Base-by-base conservation (phyloP, 306 rosid species). In the Rosa rugosa region DNA sequence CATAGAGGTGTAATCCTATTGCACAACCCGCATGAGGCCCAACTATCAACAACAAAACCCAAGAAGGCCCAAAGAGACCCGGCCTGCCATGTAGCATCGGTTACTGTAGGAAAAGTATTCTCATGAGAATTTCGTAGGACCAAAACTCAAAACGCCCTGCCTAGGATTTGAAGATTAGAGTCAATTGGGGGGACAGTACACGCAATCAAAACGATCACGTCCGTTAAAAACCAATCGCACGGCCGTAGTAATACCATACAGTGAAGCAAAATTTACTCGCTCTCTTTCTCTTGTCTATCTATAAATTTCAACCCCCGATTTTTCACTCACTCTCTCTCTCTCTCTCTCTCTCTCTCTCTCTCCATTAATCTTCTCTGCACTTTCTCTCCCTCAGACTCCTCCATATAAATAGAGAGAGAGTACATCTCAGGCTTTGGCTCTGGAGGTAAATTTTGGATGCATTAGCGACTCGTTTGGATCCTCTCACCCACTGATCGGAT, bases 401-500 rank as follows among this genome's bases (percentile, higher is more conserved):
- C 14, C 50, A 12, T 53, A 69, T 36, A 20, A 67, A 27, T 40
- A 53, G 44, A 62, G 20, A 62, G 20, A 69, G 38, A 40, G n/a
- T 56, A 31, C 68, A 3, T 54, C 80, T 22, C 82, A 38, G 2
- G 1, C 7, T 56, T 56, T n/a, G 54, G 12, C 57, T 70, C 54
- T 64, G 77, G 69, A 56, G 77, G 54, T 53, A 47, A 79, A 54
- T 77, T 51, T 76, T 75, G 49, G 84, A 84, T 82, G 87, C 84
- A 27, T 65, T 75, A 25, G 77, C 40, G 75, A 36, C 69, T 41
- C 77, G 10, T 54, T 53, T 41, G 79, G 49, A 83, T 79, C 76
- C 72, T 42, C 80, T 60, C 73, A 5, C 83, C 8, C 53, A 59
- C 83, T 77, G 78, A 40, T 79, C 81, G 81, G 90, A 87, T 87